Conservation (phyloP, 768 basidiomycete species). For the Termitomyces sp. region DNA sequence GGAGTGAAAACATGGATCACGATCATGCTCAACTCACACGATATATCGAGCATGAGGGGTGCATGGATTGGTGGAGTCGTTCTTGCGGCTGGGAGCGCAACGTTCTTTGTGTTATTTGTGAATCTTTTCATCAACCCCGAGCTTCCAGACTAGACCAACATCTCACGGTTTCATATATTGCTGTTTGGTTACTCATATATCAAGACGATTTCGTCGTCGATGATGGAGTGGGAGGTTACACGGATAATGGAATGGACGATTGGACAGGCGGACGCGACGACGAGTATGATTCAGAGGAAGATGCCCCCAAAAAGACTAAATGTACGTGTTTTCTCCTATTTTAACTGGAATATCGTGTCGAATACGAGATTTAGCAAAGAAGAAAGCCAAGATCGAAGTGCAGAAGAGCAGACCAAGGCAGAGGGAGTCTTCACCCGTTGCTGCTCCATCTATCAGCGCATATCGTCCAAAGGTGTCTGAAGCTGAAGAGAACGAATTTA, state of each 20-base stretch:
- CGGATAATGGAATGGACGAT: slow-evolving; percentile 97
- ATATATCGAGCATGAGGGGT: no score
- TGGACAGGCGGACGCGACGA: slow-evolving; percentile 67
- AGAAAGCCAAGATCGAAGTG: slow-evolving; percentile 39
- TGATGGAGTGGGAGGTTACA: slow-evolving; percentile 88
- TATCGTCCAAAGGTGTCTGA: slow-evolving; percentile 77
- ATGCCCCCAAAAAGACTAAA: slow-evolving; percentile 43
- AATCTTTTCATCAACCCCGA: no score
- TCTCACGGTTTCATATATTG: no score
- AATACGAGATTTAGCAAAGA: slow-evolving; percentile 28
- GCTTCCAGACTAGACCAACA: no score
- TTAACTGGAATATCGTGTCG: neutral
- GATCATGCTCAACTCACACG: no score
- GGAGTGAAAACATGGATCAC: no score
- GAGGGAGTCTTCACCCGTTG: slow-evolving; percentile 49
- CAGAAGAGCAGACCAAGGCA: slow-evolving; percentile 45
- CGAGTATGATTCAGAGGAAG: slow-evolving; percentile 58
- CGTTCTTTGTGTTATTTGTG: no score
- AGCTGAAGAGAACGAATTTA: slow-evolving; percentile 86
- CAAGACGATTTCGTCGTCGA: slow-evolving; percentile 95
- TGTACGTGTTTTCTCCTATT: slow-evolving; percentile 26
- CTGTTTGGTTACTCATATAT: no score
- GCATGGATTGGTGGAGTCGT: no score
- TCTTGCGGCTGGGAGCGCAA: no score
- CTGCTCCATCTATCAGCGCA: slow-evolving; percentile 66